These are phyloP conservation scores for Lipomyces spencermartinsiae DNA, from an alignment of 805 yeast species.

Conservation along the genomic window DNA sequence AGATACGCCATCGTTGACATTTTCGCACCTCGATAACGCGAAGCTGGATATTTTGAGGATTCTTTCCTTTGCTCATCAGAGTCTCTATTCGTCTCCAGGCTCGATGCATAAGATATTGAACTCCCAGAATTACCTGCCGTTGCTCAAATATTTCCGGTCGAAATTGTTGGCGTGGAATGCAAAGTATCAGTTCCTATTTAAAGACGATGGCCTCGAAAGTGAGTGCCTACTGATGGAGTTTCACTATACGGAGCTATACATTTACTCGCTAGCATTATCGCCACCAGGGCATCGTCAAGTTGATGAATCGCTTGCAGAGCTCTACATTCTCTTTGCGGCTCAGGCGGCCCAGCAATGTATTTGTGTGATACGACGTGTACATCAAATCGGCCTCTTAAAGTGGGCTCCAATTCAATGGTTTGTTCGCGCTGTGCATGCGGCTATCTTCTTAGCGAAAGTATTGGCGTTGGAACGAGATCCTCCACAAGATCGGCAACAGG, in stretches of 20 bases:
- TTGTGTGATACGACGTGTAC: conserved; percentile 71
- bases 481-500: conserved; percentile 49
- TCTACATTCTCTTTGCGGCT: conserved; percentile 81
- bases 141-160: conserved; percentile 76
- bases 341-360: conserved; percentile 82
- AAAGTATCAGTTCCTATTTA: conserved; percentile 62
- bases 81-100: conserved; percentile 64
- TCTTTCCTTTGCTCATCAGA: conserved; percentile 80
- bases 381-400: conserved; percentile 62
- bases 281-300: conserved; percentile 49
- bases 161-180: conserved; percentile 79
- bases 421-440: conserved; percentile 82
- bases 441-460: conserved; percentile 88
- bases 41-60: conserved; percentile 80
- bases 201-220: conserved; percentile 56
- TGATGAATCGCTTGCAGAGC: conserved; percentile 66
- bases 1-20: conserved; percentile 63
- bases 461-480: conserved; percentile 48
- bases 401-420: conserved; percentile 95
- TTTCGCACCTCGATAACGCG: conserved; percentile 72
- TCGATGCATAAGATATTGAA: conserved; percentile 46
- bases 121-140: conserved; percentile 59
- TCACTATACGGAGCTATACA: conserved; percentile 81
- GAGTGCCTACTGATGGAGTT: conserved; percentile 82
- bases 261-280: conserved; percentile 78